Evolutionary conservation across 805 yeast genomes (phyloP), one percentile per base, ranked within the genome.

Genomic region (Candida insectorum): DNA sequence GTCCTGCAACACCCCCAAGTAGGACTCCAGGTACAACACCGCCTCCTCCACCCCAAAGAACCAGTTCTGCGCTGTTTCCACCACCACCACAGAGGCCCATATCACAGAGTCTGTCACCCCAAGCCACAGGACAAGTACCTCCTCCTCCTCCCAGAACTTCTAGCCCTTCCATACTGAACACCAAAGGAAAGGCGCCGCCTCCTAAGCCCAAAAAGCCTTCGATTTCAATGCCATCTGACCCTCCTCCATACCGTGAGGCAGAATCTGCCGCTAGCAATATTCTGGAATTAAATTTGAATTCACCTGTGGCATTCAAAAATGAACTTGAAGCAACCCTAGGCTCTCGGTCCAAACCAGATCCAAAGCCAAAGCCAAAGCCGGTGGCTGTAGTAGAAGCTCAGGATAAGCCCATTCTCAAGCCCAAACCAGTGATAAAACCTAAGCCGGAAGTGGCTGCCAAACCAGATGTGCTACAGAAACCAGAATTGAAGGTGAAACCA

Each of bases 141-240:
- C 35, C 26, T 14, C 37, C 29, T 5, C 31, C 33, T 24, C 26
- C 32, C n/a, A 29, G 33, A 10, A 20, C 24, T 11, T 19, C 33
- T 11, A 27, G 31, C 4, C 31, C 41, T 10, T n/a, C n/a, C n/a
- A n/a, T n/a, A n/a, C n/a, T n/a, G n/a, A n/a, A n/a, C n/a, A 30
- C 32, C n/a, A 33, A 28, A 15, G 60, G 57, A 43, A 60, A 58
- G 33, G 52, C 53, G 0, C 69, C 72, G 14, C 72, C 71, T 9
- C 71, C 72, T 22, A 69, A 65, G 26, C 74, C 75, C 1, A 69
- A 63, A 40, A 59, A 61, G 34, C 47, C 56, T 15, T 30, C 43
- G 14, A 11, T 38, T 13, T 4, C 21, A 3, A 39, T 37, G 39
- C 43, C 43, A 3, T 19, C 16, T 21, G 35, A 50, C 12, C 58